A percentile compares a stretch with the other conserved stretches of the same genome.
Evolutionary conservation across 2,329 filamentous ascomycete genomes (phyloP).

Genomic region (Colletotrichum liaoningense): DNA sequence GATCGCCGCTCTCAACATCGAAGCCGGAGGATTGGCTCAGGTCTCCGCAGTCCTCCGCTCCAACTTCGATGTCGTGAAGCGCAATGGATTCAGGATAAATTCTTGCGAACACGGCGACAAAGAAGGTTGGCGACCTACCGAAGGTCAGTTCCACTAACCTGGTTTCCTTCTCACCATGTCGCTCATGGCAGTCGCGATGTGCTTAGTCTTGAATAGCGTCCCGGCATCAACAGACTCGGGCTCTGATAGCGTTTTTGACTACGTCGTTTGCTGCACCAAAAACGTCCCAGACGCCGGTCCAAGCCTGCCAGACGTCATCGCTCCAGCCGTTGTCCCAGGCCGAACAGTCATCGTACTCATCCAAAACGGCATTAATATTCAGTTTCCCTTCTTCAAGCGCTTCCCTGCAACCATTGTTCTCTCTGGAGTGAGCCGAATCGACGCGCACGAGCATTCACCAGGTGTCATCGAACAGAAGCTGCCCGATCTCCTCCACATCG

Average conservation of each 20-base stretch:
- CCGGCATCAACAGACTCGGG: conserved; percentile 31
- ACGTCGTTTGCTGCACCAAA: conserved; percentile 68
- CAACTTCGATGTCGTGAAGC: conserved; percentile 60
- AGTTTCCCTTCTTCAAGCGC: conserved; percentile 59
- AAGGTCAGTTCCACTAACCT: conserved; percentile 42
- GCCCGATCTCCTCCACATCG: conserved; percentile 60
- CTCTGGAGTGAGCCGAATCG: conserved; percentile 64
- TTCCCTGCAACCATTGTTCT: conserved; percentile 66
- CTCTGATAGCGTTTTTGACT: conserved; percentile 56
- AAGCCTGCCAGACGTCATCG: conserved; percentile 58
- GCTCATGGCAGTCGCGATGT: background rate
- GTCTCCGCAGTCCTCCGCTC: conserved; percentile 68
- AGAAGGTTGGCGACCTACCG: conserved; percentile 58
- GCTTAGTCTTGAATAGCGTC: conserved; percentile 15
- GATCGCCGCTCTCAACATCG: conserved; percentile 65
- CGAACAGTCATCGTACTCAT: conserved; percentile 66
- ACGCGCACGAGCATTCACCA: conserved; percentile 57
- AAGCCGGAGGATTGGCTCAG: conserved; percentile 59
- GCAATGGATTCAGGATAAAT: conserved; percentile 63
- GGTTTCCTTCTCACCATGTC: background rate
- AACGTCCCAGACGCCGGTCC: conserved; percentile 66
- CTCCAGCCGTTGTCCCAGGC: conserved; percentile 61
- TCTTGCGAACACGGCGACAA: conserved; percentile 66
- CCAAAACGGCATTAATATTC: conserved; percentile 74
- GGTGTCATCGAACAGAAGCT: conserved; percentile 65